Evolutionary conservation across 495 filamentous ascomycete species (phyloP).

Genomic region (Sphaerosporella brunnea): DNA sequence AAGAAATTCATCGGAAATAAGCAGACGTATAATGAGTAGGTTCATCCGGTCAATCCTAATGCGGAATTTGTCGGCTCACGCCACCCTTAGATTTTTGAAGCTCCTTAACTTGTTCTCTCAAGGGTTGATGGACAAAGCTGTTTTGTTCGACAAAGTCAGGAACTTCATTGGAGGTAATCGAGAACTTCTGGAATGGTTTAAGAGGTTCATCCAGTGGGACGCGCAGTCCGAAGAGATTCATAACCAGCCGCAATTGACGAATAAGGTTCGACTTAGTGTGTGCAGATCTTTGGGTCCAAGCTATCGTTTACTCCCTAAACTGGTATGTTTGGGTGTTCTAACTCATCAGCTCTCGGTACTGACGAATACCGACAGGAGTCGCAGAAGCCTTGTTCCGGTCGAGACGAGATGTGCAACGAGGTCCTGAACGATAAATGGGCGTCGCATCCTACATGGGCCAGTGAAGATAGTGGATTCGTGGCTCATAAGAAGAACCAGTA

Average conservation of each 20-base stretch:
- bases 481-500: conserved; percentile 90
- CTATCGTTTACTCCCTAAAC: conserved; percentile 77
- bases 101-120: conserved; percentile 85
- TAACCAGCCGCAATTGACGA: conserved; percentile 48
- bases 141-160: conserved; percentile 61
- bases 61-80: too few species aligned
- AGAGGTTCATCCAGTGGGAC: conserved; percentile 53
- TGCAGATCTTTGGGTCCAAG: conserved; percentile 87
- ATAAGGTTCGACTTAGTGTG: conserved; percentile 71
- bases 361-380: conserved; percentile 53
- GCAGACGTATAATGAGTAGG: conserved; percentile 58
- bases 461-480: conserved; percentile 94
- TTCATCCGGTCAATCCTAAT: too few species aligned
- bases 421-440: conserved; percentile 98
- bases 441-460: conserved; percentile 96
- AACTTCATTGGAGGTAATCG: conserved; percentile 74
- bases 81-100: conserved; percentile 64
- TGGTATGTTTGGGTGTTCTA: conserved; percentile 39
- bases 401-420: conserved; percentile 76
- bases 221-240: conserved; percentile 62
- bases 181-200: conserved; percentile 76
- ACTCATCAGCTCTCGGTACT: too few species aligned
- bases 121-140: conserved; percentile 66
- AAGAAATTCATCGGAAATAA: conserved; percentile 94
- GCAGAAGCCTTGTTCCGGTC: conserved; percentile 71